Conservation (phyloP, 768 basidiomycete genomes). For the Dioszegia aurantiaca region DNA sequence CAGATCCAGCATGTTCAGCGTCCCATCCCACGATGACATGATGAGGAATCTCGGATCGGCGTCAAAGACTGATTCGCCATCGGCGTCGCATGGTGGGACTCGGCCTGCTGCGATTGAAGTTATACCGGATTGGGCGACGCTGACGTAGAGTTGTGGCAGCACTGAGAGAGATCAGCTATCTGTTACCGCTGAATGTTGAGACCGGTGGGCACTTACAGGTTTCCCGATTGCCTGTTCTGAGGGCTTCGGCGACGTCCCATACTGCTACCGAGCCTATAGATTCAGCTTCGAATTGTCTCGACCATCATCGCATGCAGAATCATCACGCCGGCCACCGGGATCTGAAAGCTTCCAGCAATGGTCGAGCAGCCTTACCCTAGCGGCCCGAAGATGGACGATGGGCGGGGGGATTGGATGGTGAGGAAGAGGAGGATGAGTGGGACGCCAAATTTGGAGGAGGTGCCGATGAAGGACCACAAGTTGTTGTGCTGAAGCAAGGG, state of each 20-base stretch:
- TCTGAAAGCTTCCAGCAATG: too few species aligned
- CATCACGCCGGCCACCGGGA: too few species aligned
- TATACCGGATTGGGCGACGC: conserved; percentile 24
- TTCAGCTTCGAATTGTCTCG: too few species aligned
- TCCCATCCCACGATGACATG: conserved; percentile 32
- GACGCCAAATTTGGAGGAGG: conserved; percentile 47
- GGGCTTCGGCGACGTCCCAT: conserved; percentile 45
- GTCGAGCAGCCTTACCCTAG: conserved; percentile 38
- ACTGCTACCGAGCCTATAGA: conserved; percentile 43
- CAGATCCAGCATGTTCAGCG: conserved; percentile 27
- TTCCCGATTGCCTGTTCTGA: conserved; percentile 19
- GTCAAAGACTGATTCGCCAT: conserved; percentile 23
- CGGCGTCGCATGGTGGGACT: conserved; percentile 19
- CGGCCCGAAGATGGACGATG: conserved; percentile 46
- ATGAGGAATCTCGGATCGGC: conserved; percentile 29
- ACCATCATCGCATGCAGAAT: too few species aligned
- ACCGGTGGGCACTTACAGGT: conserved; percentile 17
- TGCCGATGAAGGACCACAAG: conserved; percentile 77
- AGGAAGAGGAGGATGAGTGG: conserved; percentile 62
- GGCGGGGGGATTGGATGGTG: conserved; percentile 46
- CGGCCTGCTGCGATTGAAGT: conserved; percentile 21
- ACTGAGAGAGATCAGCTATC: conserved; percentile 13
- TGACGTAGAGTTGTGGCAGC: conserved; percentile 30
- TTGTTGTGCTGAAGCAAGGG: conserved; percentile 82
- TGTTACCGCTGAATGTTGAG: neutral